These are phyloP conservation scores for Malus sylvestris DNA, from an alignment of 306 rosid genomes.

Conservation along the genomic window DNA sequence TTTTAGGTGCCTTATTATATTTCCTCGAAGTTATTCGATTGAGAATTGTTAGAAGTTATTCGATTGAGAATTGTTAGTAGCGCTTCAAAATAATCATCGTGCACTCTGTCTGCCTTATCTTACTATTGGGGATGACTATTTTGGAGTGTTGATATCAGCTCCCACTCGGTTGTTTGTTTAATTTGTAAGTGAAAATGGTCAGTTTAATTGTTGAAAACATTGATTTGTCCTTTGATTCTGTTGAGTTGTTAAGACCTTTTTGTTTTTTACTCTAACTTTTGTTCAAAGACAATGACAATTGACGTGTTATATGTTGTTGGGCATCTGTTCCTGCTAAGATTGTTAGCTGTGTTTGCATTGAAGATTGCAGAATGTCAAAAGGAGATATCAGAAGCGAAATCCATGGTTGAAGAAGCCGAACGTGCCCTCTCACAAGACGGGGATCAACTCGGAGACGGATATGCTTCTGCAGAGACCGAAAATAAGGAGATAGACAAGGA, in stretches of 20 bases:
- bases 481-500: constrained; percentile 39
- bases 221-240: background rate
- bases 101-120: background rate
- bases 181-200: background rate
- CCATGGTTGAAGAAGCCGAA: constrained; percentile 67
- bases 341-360: background rate
- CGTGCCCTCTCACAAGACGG: constrained; percentile 38
- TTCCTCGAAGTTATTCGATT: background rate
- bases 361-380: constrained; percentile 79
- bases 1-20: background rate
- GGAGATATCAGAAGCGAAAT: constrained; percentile 72
- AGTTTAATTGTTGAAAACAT: background rate
- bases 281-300: background rate
- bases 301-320: background rate
- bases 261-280: background rate
- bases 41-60: background rate
- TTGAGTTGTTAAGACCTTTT: too few species aligned
- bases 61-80: too few species aligned
- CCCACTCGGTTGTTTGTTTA: background rate
- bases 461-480: constrained; percentile 12
- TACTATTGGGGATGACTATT: background rate
- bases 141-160: background rate
- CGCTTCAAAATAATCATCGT: background rate
- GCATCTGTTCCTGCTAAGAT: background rate
- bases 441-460: constrained; percentile 16